Evolutionary conservation across 768 basidiomycete species (phyloP), one percentile per base, ranked within the genome.

Genomic region (Lepiota brunneoincarnata): DNA sequence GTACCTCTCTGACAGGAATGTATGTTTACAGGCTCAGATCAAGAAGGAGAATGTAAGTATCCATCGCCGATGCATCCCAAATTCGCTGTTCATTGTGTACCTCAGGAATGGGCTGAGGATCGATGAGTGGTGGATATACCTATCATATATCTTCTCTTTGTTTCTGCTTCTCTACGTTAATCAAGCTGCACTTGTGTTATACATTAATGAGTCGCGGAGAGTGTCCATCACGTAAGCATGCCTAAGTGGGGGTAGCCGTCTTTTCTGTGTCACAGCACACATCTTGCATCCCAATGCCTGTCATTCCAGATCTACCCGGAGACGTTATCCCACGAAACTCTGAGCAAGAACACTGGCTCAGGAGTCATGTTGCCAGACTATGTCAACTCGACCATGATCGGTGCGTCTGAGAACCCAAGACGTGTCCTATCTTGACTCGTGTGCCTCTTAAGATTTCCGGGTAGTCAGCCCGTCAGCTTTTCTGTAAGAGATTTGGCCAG

Each of bases 381-480:
- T 92, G 91, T 67, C 71, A 72, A 3, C 69, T 91, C 41, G 81
- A 87, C 50, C 73, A 82, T 52, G 76, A 85, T 61, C 82, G 81
- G 89, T 87, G 58, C 59, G 76, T 72, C 37, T 49, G 39, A 20
- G 43, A 50, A 45, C 47, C 36, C 36, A 26, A 12, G n/a, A 23
- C 49, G 21, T 15, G 24, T 23, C 39, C 26, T 44, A 47, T 53
- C 20, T 57, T 49, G 49, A 44, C 49, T 60, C 47, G 40, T 10
- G 51, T 46, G 46, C 57, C 58, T 51, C 53, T 31, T 59, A 93
- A n/a, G 91, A 58, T 99, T 98, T 71, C 96, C 96, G 15, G 96
- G 97, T 20, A 90, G 90, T 63, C 97, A 98, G 65, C 96, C 96
- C 17, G 85, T 99, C 64, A 95, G 93, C 68, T 98, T 99, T 71